Base-by-base conservation (phyloP, 352 stramenopile species). In the Globisporangium acanthophoron region DNA sequence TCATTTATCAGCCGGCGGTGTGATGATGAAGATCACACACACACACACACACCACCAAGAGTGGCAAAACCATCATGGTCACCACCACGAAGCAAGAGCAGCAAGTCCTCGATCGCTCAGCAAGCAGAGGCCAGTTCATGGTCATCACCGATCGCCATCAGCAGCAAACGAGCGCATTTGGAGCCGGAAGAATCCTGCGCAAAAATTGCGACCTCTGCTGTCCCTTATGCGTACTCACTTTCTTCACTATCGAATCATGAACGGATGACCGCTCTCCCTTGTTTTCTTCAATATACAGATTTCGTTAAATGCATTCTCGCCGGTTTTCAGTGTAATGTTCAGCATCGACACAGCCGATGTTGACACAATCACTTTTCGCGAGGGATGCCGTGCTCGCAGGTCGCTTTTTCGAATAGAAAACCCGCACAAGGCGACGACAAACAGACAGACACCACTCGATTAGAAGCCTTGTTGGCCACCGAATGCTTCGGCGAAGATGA, bases 111-210 rank as follows among this genome's bases (percentile, higher is more conserved):
- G 24, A 27, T 27, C 24, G 24, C 24, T 27, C 24, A 27, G 24
- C 24, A 27, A 27, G 24, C 24, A 27, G 24, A 27, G 24, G 24
- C 24, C 24, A 27, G 24, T 27, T 27, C 24, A 27, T 27, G 24
- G 24, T 27, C 24, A 27, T 27, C 24, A 27, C 24, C 24, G 24
- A 27, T 27, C 24, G 24, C 24, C 24, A 27, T 43, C 39, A 43
- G 39, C 6, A 43, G 24, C 24, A 27, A 27, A 27, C 24, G 24
- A 27, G 24, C 1, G 24, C 24, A 27, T 27, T 27, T 43, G 11
- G 39, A 54, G 49, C 49, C 49, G 37, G 49, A 54, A 54, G 37
- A 54, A 54, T 54, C 49, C 49, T 27, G 37, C 31, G 11, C 49
- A 44, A 55, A 55, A 55, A 37, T 37, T 37, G 33, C 33, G 8